Evolutionary conservation across 495 filamentous ascomycete genomes (phyloP), one percentile per base, ranked within the genome.

Genomic region (Neurospora discreta): DNA sequence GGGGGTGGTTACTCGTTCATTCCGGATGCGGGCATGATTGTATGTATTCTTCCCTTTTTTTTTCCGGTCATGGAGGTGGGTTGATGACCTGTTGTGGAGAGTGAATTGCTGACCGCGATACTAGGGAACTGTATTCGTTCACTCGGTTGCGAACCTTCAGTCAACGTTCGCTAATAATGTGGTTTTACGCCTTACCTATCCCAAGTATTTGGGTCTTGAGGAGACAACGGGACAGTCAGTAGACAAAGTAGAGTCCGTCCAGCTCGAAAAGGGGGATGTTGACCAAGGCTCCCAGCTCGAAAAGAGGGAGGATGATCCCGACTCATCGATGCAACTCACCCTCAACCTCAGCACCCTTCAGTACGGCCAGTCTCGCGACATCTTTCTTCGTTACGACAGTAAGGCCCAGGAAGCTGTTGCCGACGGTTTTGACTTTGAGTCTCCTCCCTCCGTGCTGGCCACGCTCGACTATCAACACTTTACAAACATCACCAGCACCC

Each of bases 11-110:
- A 82, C 58, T 77, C 82, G 13, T 85, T 84, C 46, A 85, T 86
- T 26, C 81, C 83, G 0, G 83, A 86, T 67, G 81, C 81, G 0
- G 82, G 83, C 68, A 85, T 85, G 83, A 82, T 86, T 73, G 82
- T 84, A 73, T 52, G 78, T 40, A 1, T 13, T 6, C 6, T 9
- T 15, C 33, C 6, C 6, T 36, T 5, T 36, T 36, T 36, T 5
- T n/a, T n/a, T n/a, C 3, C 16, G 33, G 23, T 13, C 5, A 5
- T 33, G 42, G n/a, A 5, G 9, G 1, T 11, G 10, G 43, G 44
- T 23, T 13, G 20, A 4, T 68, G 8, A 44, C 23, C 33, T 36
- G 33, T 36, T 36, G 4, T 36, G 33, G 67, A 41, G 3, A 40
- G 18, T 69, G 11, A 8, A 18, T 7, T 60, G 26, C 52, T 60